These are phyloP conservation scores for Cyanodermella asteris DNA, from an alignment of 2,329 filamentous ascomycete species.

Conservation along the genomic window DNA sequence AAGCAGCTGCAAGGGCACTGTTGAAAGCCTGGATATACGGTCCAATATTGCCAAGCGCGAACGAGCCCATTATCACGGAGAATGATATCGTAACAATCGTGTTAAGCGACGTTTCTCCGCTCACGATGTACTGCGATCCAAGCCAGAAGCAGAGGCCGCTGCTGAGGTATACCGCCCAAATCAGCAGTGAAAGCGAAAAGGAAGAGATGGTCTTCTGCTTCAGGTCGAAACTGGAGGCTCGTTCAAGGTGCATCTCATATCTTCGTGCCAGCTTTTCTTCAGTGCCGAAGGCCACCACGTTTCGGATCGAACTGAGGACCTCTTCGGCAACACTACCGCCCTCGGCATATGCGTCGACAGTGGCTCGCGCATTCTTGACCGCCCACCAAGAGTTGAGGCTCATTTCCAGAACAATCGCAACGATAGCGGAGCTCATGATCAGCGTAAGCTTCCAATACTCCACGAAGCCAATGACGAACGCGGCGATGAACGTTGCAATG, in stretches of 20 bases:
- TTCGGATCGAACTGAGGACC: conserved; percentile 81
- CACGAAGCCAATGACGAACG: conserved; percentile 76
- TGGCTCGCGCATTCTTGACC: conserved; percentile 58
- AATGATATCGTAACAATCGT: conserved; percentile 69
- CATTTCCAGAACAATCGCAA: conserved; percentile 61
- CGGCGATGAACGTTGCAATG: conserved; percentile 62
- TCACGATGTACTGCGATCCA: conserved; percentile 52
- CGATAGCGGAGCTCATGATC: conserved; percentile 62
- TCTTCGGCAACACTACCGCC: conserved; percentile 84
- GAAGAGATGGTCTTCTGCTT: conserved; percentile 52
- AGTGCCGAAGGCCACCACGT: conserved; percentile 78
- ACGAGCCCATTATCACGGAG: conserved; percentile 80
- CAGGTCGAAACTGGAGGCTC: conserved; percentile 55
- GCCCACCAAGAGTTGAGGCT: conserved; percentile 51
- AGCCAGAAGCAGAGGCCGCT: conserved; percentile 81
- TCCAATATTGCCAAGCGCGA: conserved; percentile 69
- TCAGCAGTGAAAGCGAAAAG: conserved; percentile 64
- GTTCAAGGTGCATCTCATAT: conserved; percentile 54
- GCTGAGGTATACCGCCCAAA: conserved; percentile 65
- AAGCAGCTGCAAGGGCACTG: not conserved
- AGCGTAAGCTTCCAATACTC: conserved; percentile 85
- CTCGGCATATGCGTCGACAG: conserved; percentile 56
- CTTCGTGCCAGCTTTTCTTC: conserved; percentile 76
- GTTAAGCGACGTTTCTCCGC: conserved; percentile 41
- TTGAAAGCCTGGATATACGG: not conserved